Evolutionary conservation across 164 flowering plant species (phyloP).

Genomic region (Aristolochia contorta): DNA sequence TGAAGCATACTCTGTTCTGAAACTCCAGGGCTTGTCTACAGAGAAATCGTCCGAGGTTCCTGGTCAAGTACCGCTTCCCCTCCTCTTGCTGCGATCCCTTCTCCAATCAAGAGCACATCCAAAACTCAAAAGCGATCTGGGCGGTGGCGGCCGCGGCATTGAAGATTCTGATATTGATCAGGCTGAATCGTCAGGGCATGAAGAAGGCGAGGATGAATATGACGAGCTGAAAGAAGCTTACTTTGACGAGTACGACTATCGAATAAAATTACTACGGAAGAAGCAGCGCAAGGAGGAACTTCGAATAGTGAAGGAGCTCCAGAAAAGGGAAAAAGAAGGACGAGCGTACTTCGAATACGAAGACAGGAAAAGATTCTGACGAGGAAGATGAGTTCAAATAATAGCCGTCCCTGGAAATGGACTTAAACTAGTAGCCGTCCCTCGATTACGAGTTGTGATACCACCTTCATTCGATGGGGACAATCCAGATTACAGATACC

Average conservation of each 20-base stretch:
- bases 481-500: conserved; percentile 70
- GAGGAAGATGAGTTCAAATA: conserved; percentile 56
- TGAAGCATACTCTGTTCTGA: conserved; percentile 62
- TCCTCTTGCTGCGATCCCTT: conserved; percentile 72
- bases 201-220: conserved; percentile 81
- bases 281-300: conserved; percentile 88
- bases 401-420: no score
- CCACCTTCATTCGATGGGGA: conserved; percentile 88
- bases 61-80: conserved; percentile 76
- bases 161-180: conserved; percentile 79
- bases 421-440: conserved; percentile 80
- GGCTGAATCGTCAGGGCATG: conserved; percentile 66
- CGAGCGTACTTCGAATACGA: conserved; percentile 17
- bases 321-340: conserved; percentile 47
- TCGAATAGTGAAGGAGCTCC: conserved; percentile 58
- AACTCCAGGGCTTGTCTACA: conserved; percentile 64
- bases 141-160: conserved; percentile 61
- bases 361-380: conserved; percentile 48
- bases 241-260: conserved; percentile 87
- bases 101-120: conserved; percentile 92
- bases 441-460: conserved; percentile 72
- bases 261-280: conserved; percentile 92
- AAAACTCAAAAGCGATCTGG: conserved; percentile 64
- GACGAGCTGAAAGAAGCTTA: conserved; percentile 88
- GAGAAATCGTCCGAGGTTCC: conserved; percentile 81